Evolutionary conservation across 176 grass and related monocot genomes (phyloP).

Genomic region (Eleusine indica): DNA sequence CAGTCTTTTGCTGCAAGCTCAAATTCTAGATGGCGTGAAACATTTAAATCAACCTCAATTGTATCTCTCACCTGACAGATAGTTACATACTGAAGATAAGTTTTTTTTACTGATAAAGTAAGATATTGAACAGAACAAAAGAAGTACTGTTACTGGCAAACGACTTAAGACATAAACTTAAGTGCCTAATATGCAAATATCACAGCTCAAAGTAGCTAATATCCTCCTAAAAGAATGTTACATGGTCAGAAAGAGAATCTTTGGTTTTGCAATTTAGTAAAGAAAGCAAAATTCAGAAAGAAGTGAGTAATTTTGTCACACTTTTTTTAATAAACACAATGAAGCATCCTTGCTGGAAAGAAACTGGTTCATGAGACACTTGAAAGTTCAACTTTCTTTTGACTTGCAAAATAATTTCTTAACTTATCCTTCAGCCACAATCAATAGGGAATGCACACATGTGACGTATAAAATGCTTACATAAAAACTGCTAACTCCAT

Average conservation of each 20-base stretch:
- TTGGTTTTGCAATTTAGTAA: neutral
- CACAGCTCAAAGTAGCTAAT: neutral
- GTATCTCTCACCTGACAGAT: slow-evolving; percentile 91
- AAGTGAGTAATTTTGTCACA: neutral
- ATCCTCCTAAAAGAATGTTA: neutral
- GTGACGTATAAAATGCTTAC: slow-evolving; percentile 44
- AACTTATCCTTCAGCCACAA: too few species aligned
- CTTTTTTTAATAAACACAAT: neutral
- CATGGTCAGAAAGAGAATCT: neutral
- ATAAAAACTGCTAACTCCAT: slow-evolving; percentile 97
- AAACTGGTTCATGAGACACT: neutral
- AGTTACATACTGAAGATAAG: slow-evolving; percentile 5
- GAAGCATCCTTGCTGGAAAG: neutral
- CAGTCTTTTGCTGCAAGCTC: slow-evolving; percentile 83
- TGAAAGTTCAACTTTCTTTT: neutral
- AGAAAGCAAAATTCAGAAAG: slow-evolving; percentile 10
- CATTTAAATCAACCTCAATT: slow-evolving; percentile 89
- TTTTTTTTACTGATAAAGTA: neutral
- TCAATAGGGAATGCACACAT: too few species aligned
- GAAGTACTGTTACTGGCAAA: neutral
- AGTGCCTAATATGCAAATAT: slow-evolving; percentile 26
- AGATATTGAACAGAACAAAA: neutral
- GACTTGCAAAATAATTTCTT: too few species aligned
- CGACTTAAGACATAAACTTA: neutral
- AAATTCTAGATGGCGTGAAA: slow-evolving; percentile 80